phyloP scores from a whole-genome alignment of 495 filamentous ascomycete genomes.

The Baudoinia panamericana region DNA sequence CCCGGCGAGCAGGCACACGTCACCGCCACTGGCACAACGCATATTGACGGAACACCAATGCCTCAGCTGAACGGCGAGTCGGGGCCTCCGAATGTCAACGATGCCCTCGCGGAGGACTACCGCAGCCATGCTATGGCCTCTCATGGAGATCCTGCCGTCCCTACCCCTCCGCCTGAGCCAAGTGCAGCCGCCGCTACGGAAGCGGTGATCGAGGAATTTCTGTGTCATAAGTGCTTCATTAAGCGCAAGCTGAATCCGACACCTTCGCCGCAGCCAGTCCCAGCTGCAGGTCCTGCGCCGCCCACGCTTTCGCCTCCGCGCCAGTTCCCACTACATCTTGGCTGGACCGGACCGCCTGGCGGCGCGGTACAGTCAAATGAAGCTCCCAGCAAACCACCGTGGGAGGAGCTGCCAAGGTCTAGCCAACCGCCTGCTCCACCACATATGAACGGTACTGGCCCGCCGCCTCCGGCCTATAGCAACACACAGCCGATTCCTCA shows the following conservation, averaged over 20 bases:
- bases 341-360: conserved; percentile 7
- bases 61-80: conserved; percentile 8
- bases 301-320: conserved; percentile 8
- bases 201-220: conserved; percentile 10
- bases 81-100: neutral
- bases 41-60: neutral
- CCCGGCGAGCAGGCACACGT: conserved; percentile 2
- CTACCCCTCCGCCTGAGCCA: conserved; percentile 1
- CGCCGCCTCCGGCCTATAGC: conserved; percentile 1
- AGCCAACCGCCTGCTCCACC: conserved; percentile 9
- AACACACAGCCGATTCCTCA: neutral
- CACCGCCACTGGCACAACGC: neutral
- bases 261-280: conserved; percentile 15
- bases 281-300: conserved; percentile 2
- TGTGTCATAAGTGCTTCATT: conserved; percentile 30
- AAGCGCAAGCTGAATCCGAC: conserved; percentile 18
- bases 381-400: conserved; percentile 7
- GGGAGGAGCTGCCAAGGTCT: conserved; percentile 10
- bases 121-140: conserved; percentile 13
- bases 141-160: conserved; percentile 5
- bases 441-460: conserved; percentile 8
- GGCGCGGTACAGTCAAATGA: conserved; percentile 3
- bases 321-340: conserved; percentile 7
- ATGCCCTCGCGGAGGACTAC: conserved; percentile 5
- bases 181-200: neutral